A percentile compares a stretch with the other conserved stretches of the same genome.
phyloP scores from a whole-genome alignment of 306 rosid genomes.

The Oxytropis ochrocephala region DNA sequence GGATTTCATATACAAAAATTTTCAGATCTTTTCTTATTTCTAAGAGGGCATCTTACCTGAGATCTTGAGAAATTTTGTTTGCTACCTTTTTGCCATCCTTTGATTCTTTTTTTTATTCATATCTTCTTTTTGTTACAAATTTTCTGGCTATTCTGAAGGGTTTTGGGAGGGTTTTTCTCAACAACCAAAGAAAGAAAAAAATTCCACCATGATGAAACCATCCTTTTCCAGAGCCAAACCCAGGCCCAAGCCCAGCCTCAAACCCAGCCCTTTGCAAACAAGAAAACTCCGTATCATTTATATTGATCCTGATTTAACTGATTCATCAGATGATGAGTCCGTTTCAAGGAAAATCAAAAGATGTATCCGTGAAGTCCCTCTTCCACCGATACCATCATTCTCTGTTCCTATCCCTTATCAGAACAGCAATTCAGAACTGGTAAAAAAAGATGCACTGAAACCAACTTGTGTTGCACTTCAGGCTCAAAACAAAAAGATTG shows the following conservation, averaged over 20 bases:
- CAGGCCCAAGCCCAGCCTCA: not conserved
- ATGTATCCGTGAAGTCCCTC: conserved; percentile 23
- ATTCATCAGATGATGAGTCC: conserved; percentile 66
- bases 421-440: conserved; percentile 26
- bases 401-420: not conserved
- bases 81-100: not conserved
- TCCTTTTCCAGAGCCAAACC: conserved; percentile 19
- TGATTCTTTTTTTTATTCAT: not conserved
- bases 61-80: not conserved
- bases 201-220: conserved; percentile 36
- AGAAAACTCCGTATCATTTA: conserved; percentile 55
- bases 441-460: not conserved
- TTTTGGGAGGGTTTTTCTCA: conserved; percentile 29
- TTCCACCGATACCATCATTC: conserved; percentile 17
- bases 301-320: conserved; percentile 70
- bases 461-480: not conserved
- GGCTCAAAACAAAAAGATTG: conserved; percentile 20
- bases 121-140: not conserved
- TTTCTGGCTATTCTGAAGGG: conserved; percentile 27
- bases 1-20: conserved; percentile 56
- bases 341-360: conserved; percentile 18
- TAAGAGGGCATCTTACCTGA: conserved; percentile 57
- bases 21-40: conserved; percentile 47
- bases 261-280: conserved; percentile 10
- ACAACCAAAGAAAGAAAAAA: not conserved